phyloP scores from a whole-genome alignment of 305 asterid species.

The Andrographis paniculata region DNA sequence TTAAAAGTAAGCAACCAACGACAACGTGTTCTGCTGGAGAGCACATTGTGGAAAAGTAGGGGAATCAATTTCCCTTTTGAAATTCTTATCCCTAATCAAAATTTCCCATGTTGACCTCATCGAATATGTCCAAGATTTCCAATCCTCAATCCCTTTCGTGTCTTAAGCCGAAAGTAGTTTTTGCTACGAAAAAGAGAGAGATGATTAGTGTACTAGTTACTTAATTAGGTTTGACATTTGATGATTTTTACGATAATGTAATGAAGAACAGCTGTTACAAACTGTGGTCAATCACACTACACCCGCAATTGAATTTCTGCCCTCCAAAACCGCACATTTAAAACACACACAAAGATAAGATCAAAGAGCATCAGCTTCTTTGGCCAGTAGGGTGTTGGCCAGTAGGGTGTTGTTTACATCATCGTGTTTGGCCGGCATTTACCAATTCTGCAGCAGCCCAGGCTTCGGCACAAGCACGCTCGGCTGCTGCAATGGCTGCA shows the following conservation, averaged over 20 bases:
- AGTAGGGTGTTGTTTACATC: too few species aligned
- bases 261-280: too few species aligned
- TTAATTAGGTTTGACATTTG: too few species aligned
- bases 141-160: slow-evolving; percentile 21
- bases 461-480: slow-evolving; percentile 87
- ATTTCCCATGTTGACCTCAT: neutral
- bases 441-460: slow-evolving; percentile 75
- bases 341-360: too few species aligned
- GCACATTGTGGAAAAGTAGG: slow-evolving; percentile 21
- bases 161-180: slow-evolving; percentile 14
- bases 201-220: too few species aligned
- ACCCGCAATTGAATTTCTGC: too few species aligned
- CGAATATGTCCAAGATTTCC: slow-evolving; percentile 8
- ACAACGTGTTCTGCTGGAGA: slow-evolving; percentile 17
- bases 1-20: too few species aligned
- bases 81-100: slow-evolving; percentile 4
- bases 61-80: slow-evolving; percentile 14
- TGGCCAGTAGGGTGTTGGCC: too few species aligned
- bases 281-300: too few species aligned
- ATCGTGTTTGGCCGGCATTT: slow-evolving; percentile 23
- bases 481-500: slow-evolving; percentile 76
- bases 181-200: slow-evolving; percentile 6
- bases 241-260: too few species aligned
- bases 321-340: too few species aligned
- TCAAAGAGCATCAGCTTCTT: too few species aligned